Conservation (phyloP, 352 stramenopile genomes). For the Globisporangium cystogenes region DNA sequence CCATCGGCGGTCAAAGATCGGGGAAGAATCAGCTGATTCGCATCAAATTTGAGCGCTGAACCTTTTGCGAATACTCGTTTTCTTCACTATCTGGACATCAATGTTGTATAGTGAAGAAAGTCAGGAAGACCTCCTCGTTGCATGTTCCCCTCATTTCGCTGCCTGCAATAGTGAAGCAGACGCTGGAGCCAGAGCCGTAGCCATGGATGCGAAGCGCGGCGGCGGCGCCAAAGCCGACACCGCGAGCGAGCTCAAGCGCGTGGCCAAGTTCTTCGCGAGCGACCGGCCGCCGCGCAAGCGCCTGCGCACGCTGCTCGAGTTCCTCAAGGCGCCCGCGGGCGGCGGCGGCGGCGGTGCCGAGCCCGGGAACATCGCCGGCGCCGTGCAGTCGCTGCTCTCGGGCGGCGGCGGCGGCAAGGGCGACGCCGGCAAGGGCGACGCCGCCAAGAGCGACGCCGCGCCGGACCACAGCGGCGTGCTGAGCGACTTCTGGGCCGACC, state of each 20-base stretch:
- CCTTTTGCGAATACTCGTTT: no score
- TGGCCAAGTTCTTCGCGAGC: conserved; percentile 83
- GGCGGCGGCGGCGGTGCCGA: conserved; percentile 19
- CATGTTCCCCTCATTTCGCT: no score
- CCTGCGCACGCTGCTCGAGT: conserved; percentile 77
- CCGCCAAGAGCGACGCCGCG: conserved; percentile 26
- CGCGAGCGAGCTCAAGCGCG: conserved; percentile 61
- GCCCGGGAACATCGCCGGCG: conserved; percentile 60
- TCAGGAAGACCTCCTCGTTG: no score
- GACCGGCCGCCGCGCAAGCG: conserved; percentile 82
- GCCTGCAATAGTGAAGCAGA: no score
- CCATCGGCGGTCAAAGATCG: no score
- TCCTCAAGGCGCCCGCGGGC: conserved; percentile 55
- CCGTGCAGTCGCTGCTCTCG: conserved; percentile 57
- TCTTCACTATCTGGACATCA: no score
- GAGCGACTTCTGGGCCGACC: conserved; percentile 74
- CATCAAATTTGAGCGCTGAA: no score
- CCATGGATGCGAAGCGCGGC: conserved; percentile 9
- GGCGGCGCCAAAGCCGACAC: conserved; percentile 1
- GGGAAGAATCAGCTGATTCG: no score
- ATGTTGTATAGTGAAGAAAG: no score
- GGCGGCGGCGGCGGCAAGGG: conserved; percentile 36
- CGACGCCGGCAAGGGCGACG: conserved; percentile 28
- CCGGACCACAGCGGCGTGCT: conserved; percentile 44
- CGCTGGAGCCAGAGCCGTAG: no score